Conservation (phyloP, 352 stramenopile genomes). For the Saprolegnia parasitica region DNA sequence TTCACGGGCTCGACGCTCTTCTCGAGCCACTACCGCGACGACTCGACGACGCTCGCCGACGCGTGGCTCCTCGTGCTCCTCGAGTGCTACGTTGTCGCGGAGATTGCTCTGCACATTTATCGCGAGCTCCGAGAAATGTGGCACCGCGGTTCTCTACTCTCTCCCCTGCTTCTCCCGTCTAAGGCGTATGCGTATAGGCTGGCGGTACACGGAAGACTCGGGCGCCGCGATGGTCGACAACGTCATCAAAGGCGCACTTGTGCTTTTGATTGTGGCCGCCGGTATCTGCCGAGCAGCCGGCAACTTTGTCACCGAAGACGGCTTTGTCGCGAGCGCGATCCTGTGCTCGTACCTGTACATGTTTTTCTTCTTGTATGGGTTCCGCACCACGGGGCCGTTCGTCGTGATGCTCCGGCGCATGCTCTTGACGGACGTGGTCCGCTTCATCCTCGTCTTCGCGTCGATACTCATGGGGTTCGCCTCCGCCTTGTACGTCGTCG, state of each 20-base stretch:
- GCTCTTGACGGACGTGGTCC: conserved; percentile 53
- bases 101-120: conserved; percentile 39
- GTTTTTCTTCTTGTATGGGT: conserved; percentile 65
- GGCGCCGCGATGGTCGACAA: conserved; percentile 50
- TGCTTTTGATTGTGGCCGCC: conserved; percentile 38
- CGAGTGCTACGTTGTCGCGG: conserved; percentile 34
- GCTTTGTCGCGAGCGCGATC: conserved; percentile 40
- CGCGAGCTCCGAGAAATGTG: conserved; percentile 52
- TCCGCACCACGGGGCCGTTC: conserved; percentile 55
- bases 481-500: conserved; percentile 50
- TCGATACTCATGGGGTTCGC: conserved; percentile 53
- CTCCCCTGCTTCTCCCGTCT: not conserved
- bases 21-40: conserved; percentile 39
- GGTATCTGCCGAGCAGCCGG: conserved; percentile 31
- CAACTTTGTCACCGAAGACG: conserved; percentile 39
- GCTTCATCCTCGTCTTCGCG: conserved; percentile 54
- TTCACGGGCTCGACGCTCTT: conserved; percentile 50
- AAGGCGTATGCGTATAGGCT: conserved; percentile 14
- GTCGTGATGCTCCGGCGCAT: conserved; percentile 67
- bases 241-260: conserved; percentile 43
- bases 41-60: not conserved
- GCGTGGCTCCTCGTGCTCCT: conserved; percentile 33
- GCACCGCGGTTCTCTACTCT: conserved; percentile 31
- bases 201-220: conserved; percentile 42
- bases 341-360: conserved; percentile 60